Conservation (phyloP, 352 stramenopile species). For the Pythium sp. region DNA sequence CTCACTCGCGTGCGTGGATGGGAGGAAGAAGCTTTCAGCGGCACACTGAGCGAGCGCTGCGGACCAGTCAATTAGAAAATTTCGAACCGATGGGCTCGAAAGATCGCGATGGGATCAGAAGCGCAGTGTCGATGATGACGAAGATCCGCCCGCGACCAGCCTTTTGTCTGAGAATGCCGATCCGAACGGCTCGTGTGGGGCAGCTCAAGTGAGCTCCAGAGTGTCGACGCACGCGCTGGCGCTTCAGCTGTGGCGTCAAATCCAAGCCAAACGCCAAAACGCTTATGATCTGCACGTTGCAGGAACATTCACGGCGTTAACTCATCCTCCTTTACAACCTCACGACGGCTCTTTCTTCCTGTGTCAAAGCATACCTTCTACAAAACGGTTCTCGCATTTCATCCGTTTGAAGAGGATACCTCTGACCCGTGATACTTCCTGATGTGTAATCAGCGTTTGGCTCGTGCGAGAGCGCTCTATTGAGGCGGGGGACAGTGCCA, state of each 20-base stretch:
- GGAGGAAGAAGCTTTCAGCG: background rate
- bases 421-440: background rate
- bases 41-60: background rate
- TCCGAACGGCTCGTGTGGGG: background rate
- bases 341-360: background rate
- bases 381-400: background rate
- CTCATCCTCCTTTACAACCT: constrained; percentile 10
- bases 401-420: too few species aligned
- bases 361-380: background rate
- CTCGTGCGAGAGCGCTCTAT: background rate
- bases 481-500: background rate
- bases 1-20: background rate
- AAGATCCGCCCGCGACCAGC: constrained; percentile 8
- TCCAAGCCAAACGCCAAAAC: too few species aligned
- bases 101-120: constrained; percentile 11
- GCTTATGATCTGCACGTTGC: background rate
- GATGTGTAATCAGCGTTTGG: background rate
- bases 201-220: background rate
- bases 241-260: too few species aligned
- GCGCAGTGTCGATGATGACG: constrained; percentile 3
- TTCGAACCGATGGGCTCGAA: constrained; percentile 11
- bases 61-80: constrained; percentile 7
- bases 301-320: constrained; percentile 15
- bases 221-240: constrained; percentile 1
- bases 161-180: constrained; percentile 5